These are phyloP conservation scores for Jamesozyma piceae DNA, from an alignment of 805 yeast species.

Conservation along the genomic window DNA sequence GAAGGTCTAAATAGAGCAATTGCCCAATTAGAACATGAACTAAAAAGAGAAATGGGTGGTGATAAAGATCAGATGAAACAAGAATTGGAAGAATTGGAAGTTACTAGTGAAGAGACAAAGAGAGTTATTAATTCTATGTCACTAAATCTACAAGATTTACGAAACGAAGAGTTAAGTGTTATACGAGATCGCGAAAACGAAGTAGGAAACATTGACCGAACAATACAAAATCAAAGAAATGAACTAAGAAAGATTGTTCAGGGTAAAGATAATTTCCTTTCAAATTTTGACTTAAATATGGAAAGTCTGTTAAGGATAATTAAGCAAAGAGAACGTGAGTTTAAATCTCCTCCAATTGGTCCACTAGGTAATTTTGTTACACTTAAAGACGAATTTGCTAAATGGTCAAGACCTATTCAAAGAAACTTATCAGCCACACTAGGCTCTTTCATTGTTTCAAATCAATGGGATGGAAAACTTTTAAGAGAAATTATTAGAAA, in stretches of 20 bases:
- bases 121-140: conserved; percentile 4
- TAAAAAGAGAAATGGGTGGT: conserved; percentile 25
- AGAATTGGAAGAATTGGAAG: conserved; percentile 9
- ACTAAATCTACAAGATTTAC: conserved; percentile 11
- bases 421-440: conserved; percentile 40
- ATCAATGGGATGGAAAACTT: conserved; percentile 46
- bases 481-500: conserved; percentile 32
- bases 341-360: conserved; percentile 56
- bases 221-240: conserved; percentile 9
- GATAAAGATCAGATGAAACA: conserved; percentile 23
- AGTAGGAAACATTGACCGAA: conserved; percentile 7
- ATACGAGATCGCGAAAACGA: conserved; percentile 9
- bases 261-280: conserved; percentile 27
- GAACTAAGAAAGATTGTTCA: conserved; percentile 23
- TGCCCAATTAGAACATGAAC: conserved; percentile 19
- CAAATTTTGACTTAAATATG: conserved; percentile 45
- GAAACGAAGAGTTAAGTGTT: conserved; percentile 11
- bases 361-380: conserved; percentile 63
- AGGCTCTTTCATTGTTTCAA: conserved; percentile 59
- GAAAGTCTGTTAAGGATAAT: conserved; percentile 36
- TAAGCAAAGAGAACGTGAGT: conserved; percentile 27
- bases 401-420: conserved; percentile 58
- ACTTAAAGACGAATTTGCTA: conserved; percentile 42
- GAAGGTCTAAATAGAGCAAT: conserved; percentile 15
- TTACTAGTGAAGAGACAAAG: conserved; percentile 9